phyloP scores from a whole-genome alignment of 2,329 filamentous ascomycete genomes.

The Camptophora hylomeconis region DNA sequence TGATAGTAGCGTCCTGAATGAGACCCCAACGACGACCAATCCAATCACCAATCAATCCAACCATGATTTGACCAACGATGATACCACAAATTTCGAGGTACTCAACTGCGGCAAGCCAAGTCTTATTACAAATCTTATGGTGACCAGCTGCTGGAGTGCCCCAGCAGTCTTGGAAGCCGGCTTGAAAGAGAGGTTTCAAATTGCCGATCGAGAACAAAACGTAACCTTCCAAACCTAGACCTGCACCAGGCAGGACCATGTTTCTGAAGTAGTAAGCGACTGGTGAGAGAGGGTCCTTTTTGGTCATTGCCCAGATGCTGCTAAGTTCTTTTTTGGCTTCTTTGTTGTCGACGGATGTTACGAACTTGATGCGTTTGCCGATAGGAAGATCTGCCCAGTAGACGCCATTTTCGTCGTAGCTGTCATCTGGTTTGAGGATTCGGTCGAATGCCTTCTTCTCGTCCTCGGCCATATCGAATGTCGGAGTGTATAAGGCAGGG shows the following conservation, averaged over 20 bases:
- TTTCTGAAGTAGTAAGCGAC: conserved; percentile 80
- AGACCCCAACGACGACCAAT: conserved; percentile 87
- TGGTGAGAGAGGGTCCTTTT: conserved; percentile 72
- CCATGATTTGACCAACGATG: conserved; percentile 80
- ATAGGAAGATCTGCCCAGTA: conserved; percentile 89
- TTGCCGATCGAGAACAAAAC: conserved; percentile 96
- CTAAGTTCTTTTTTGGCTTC: conserved; percentile 57
- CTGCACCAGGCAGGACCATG: conserved; percentile 83
- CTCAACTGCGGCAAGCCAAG: conserved; percentile 73
- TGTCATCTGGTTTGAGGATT: conserved; percentile 77
- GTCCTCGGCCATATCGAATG: conserved; percentile 39
- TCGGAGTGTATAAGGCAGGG: conserved; percentile 25
- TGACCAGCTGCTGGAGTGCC: conserved; percentile 31
- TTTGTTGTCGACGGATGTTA: conserved; percentile 55
- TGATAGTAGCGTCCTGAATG: conserved; percentile 87
- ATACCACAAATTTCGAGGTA: conserved; percentile 93
- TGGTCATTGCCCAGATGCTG: conserved; percentile 64
- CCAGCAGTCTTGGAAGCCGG: conserved; percentile 73
- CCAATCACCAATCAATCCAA: conserved; percentile 68
- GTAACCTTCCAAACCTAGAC: conserved; percentile 85
- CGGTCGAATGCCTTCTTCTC: conserved; percentile 59
- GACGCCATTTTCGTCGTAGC: conserved; percentile 64
- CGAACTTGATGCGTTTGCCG: conserved; percentile 58
- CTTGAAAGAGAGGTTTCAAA: conserved; percentile 65
- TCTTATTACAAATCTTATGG: conserved; percentile 49